Conservation (phyloP, 768 basidiomycete species). For the Chalciporus sphaerocephalus region DNA sequence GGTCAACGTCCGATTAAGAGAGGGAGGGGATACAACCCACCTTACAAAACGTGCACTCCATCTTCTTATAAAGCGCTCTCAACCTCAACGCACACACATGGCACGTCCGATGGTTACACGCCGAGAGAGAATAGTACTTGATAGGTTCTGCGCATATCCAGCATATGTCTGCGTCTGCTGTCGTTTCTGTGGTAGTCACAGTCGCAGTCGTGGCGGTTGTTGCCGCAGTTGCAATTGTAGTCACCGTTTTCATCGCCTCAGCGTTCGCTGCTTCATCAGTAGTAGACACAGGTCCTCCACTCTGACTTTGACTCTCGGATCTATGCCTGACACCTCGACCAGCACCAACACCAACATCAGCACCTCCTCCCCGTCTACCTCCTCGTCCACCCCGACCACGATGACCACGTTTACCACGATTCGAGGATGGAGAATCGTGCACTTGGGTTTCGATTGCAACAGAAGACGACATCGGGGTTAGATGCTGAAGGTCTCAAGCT, state of each 20-base stretch:
- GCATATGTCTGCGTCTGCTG: slow-evolving; percentile 42
- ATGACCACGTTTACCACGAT: slow-evolving; percentile 13
- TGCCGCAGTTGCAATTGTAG: too few relatives aligned
- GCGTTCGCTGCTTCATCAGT: too few relatives aligned
- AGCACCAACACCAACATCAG: neutral
- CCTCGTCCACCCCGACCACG: slow-evolving; percentile 18
- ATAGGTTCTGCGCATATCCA: slow-evolving; percentile 95
- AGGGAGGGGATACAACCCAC: slow-evolving; percentile 32
- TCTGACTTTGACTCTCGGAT: too few relatives aligned
- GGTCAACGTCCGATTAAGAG: neutral
- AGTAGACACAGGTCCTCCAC: too few relatives aligned
- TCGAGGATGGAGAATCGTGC: neutral
- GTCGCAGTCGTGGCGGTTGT: neutral
- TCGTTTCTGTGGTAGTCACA: neutral
- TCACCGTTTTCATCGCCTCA: too few relatives aligned
- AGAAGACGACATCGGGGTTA: slow-evolving; percentile 17
- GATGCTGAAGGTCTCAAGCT: neutral
- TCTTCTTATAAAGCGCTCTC: slow-evolving; percentile 89
- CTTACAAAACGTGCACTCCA: slow-evolving; percentile 96
- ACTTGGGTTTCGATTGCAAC: slow-evolving; percentile 15
- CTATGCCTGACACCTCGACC: neutral
- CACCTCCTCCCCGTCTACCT: neutral
- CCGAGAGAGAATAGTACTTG: slow-evolving; percentile 82
- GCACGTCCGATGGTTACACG: slow-evolving; percentile 93
- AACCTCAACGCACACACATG: slow-evolving; percentile 89